Conservation (phyloP, 2,329 filamentous ascomycete species). For the Calycina herbarum region DNA sequence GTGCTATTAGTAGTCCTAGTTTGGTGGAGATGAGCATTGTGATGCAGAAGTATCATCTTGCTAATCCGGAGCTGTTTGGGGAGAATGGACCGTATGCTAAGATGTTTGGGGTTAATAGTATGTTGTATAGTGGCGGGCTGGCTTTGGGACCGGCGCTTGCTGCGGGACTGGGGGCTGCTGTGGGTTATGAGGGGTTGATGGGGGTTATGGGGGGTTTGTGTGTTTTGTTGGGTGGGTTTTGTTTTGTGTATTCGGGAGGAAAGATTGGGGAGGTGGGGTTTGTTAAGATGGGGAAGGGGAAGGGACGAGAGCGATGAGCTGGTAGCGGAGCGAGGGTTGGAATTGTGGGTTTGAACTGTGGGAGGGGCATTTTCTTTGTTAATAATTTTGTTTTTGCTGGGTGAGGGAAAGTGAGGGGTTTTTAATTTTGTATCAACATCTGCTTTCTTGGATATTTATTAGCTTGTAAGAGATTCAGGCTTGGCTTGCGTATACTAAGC, state of each 20-base stretch:
- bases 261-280: not conserved
- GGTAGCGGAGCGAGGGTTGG: too few species aligned
- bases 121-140: slow-evolving; percentile 60
- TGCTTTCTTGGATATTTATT: too few species aligned
- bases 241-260: slow-evolving; percentile 28
- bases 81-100: slow-evolving; percentile 61
- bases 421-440: too few species aligned
- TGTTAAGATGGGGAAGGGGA: not conserved
- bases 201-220: slow-evolving; percentile 30
- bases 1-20: slow-evolving; percentile 52
- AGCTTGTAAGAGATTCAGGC: too few species aligned
- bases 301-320: not conserved
- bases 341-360: too few species aligned
- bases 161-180: slow-evolving; percentile 49
- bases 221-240: slow-evolving; percentile 22
- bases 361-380: too few species aligned
- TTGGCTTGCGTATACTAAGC: too few species aligned
- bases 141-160: slow-evolving; percentile 59
- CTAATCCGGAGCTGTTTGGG: slow-evolving; percentile 56
- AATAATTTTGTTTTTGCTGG: too few species aligned
- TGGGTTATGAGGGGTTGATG: slow-evolving; percentile 59
- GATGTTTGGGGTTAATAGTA: slow-evolving; percentile 63
- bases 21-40: slow-evolving; percentile 58
- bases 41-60: slow-evolving; percentile 54
- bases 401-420: too few species aligned